Conservation (phyloP, 441 rosid species). For the Sinapis alba region DNA sequence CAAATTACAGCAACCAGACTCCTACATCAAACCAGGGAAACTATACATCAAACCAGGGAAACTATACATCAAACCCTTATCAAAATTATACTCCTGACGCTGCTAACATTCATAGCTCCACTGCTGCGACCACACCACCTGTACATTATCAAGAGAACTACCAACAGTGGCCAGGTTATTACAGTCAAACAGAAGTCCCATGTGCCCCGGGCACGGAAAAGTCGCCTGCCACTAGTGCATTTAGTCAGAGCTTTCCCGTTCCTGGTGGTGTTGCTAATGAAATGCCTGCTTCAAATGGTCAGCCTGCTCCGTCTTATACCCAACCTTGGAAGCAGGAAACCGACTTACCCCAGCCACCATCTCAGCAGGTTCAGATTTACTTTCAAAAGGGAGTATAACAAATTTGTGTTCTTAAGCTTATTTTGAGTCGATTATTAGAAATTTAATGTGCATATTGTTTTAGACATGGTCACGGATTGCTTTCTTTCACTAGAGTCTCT, state of each 20-base stretch:
- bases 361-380: slow-evolving; percentile 66
- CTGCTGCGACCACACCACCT: slow-evolving; percentile 56
- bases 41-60: slow-evolving; percentile 74
- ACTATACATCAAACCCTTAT: slow-evolving; percentile 71
- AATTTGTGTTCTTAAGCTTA: slow-evolving; percentile 13
- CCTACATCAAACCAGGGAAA: slow-evolving; percentile 66
- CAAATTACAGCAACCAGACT: slow-evolving; percentile 70
- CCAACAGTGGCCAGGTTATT: slow-evolving; percentile 90
- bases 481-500: background rate
- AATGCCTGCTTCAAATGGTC: slow-evolving; percentile 62
- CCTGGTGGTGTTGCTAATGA: slow-evolving; percentile 60
- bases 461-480: slow-evolving; percentile 21
- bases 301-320: slow-evolving; percentile 53
- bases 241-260: slow-evolving; percentile 60
- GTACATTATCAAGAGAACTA: slow-evolving; percentile 72
- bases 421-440: slow-evolving; percentile 18
- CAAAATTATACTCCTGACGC: slow-evolving; percentile 64
- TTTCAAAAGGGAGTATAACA: slow-evolving; percentile 18
- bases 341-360: slow-evolving; percentile 54
- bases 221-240: slow-evolving; percentile 54
- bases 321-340: slow-evolving; percentile 78
- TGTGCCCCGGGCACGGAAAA: slow-evolving; percentile 99
- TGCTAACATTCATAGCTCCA: slow-evolving; percentile 56
- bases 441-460: background rate
- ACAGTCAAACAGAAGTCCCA: slow-evolving; percentile 88